These are phyloP conservation scores for Diaporthe eres DNA, from an alignment of 2,329 filamentous ascomycete genomes.

Conservation along the genomic window DNA sequence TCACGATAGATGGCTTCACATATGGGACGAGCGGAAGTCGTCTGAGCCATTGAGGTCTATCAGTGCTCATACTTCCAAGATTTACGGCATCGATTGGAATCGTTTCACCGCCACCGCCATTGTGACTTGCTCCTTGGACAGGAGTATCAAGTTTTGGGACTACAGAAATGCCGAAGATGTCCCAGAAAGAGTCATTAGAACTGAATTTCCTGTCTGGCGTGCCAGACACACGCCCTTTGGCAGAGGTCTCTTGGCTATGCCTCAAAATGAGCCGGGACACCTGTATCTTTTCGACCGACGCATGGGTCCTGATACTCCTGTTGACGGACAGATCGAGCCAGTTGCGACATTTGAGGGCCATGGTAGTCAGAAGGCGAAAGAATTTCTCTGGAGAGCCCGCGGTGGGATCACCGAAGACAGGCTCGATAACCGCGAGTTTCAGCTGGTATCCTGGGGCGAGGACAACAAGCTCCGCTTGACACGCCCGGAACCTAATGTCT, in stretches of 20 bases:
- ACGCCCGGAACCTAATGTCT: constrained; percentile 74
- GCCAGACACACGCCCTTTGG: constrained; percentile 94
- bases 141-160: constrained; percentile 95
- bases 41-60: constrained; percentile 86
- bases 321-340: constrained; percentile 62
- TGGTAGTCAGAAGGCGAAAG: constrained; percentile 81
- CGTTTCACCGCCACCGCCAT: constrained; percentile 79
- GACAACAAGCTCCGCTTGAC: constrained; percentile 88
- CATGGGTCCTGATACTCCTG: constrained; percentile 59
- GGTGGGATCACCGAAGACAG: constrained; percentile 76
- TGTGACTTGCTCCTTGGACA: constrained; percentile 91
- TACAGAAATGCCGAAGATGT: constrained; percentile 73
- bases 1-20: constrained; percentile 87
- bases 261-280: constrained; percentile 87
- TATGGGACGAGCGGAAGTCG: constrained; percentile 90
- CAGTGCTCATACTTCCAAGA: constrained; percentile 90
- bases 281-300: constrained; percentile 86
- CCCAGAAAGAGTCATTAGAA: constrained; percentile 83
- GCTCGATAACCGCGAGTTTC: constrained; percentile 89
- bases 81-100: constrained; percentile 97
- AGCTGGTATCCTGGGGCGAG: constrained; percentile 92
- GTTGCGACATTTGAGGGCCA: constrained; percentile 73
- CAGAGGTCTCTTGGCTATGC: constrained; percentile 88
- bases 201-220: constrained; percentile 90
- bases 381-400: constrained; percentile 90